Base-by-base conservation (phyloP, 495 filamentous ascomycete species). In the Tuber borchii region DNA sequence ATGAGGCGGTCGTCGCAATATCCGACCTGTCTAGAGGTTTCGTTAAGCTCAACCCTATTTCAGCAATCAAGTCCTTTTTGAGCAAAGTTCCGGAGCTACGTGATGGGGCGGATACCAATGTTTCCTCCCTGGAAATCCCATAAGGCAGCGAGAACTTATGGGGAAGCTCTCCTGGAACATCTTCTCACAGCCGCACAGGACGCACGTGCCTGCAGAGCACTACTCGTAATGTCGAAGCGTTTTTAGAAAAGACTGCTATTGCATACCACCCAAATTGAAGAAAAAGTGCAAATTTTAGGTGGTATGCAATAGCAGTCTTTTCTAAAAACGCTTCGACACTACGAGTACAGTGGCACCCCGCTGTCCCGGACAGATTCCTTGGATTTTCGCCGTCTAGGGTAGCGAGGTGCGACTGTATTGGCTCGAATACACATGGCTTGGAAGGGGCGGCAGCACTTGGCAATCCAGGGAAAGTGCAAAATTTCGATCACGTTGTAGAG, bases 1-100 rank as follows among this genome's bases (percentile, higher is more conserved):
- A 92, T 2, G 92, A 95, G 81, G 94, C 95, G 45, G 92, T 92
- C 7, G 85, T 95, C 20, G 91, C 92, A 0, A 84, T 94, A 0
- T 87, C 88, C n/a, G 87, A 89, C 26, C 56, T 34, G 16, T 94
- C 95, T 80, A 91, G 94, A 82, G 89, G 92, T 0, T 94, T 95
- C 80, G 89, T 88, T 22, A 92, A 91, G 3, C 95, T 88, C 85
- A 93, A 93, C 77, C 90, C 91, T 0, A 83, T 91, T 6, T 76
- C 78, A 4, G 86, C 90, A 31, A 90, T 95, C 65, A 78, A 88
- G 56, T 79, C 84, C 2, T 85, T 94, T 5, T 88, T 94, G 82
- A 78, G 84, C 34, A 79, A 85, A 9, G 84, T 91, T 1, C 79
- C 78, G 10, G 84, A 88, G 16, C 81, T 79, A 17, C 82, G 79